Base-by-base conservation (phyloP, 768 basidiomycete species). In the Boletus sp. region DNA sequence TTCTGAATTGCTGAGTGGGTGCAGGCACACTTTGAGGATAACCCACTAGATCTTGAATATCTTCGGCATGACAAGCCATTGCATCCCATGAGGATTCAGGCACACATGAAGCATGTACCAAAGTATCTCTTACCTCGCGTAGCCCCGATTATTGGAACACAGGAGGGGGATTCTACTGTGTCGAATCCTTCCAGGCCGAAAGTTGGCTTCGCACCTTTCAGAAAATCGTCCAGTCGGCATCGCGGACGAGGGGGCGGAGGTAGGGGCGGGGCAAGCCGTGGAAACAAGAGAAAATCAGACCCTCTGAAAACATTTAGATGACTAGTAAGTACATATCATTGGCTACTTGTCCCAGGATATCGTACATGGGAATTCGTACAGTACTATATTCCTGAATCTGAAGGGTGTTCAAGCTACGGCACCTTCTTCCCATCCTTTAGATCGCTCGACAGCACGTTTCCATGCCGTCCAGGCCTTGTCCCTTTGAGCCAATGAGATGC, bases 1-100 rank as follows among this genome's bases (percentile, higher is more conserved):
- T 17, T 23, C 17, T 14, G 41, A n/a, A 41, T 50, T 34, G 38
- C 41, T 56, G 13, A 55, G 52, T 29, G 13, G 32, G 52, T 58
- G 39, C 64, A 98, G 95, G 93, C 94, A 7, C 96, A 98, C 71
- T 98, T 99, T 58, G 94, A 98, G 65, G 94, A 98, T 65, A 94
- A 98, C 66, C 96, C 96, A 1, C 77, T 91, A 8, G 95, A 98
- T 66, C 79, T 98, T 11, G 92, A 94, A 51, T 97, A 85, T 67
- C 76, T 98, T 42, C 84, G 92, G 2, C 97, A 98, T 71, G 97
- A 99, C 72, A 93, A 93, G 61, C 90, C 95, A 6, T 76, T 98
- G 5, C 92, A 96, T 63, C 93, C 95, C 0, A 87, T 88, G 27
- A 80, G 94, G 43, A 78, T 95, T 11, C 95, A 97, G 67, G 74